Percentiles rank a stretch among this genome's conserved stretches.
Conservation (phyloP, 352 stramenopile species). For the Lagenidium giganteum region DNA sequence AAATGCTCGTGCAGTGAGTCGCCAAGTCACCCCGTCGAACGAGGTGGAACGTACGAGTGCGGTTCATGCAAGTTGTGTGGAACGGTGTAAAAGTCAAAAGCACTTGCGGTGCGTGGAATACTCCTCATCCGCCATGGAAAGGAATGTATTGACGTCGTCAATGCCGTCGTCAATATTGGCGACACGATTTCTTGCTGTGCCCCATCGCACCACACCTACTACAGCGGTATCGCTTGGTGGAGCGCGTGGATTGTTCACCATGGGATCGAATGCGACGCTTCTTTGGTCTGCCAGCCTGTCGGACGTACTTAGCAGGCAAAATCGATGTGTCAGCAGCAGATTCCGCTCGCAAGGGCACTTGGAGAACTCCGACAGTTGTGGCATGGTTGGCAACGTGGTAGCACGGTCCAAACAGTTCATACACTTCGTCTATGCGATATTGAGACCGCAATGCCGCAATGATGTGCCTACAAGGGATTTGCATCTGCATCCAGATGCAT, state of each 20-base stretch:
- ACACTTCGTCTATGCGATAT: not conserved
- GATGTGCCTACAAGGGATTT: conserved; percentile 11
- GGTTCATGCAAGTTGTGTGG: too few species aligned
- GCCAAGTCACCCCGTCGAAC: too few species aligned
- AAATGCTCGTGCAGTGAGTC: too few species aligned
- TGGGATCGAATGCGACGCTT: conserved; percentile 14
- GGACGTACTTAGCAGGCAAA: not conserved
- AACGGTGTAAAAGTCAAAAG: too few species aligned
- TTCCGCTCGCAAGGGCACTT: conserved; percentile 5
- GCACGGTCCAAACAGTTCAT: not conserved
- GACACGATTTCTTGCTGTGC: conserved; percentile 1
- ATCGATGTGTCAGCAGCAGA: not conserved
- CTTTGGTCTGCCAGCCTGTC: conserved; percentile 10
- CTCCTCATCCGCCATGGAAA: too few species aligned
- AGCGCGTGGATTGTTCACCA: conserved; percentile 11
- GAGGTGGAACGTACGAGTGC: too few species aligned
- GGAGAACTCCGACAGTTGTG: not conserved
- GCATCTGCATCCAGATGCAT: conserved; percentile 6
- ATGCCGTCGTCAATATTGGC: too few species aligned
- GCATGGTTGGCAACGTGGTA: conserved; percentile 7
- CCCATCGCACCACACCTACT: not conserved
- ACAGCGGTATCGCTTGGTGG: conserved; percentile 4
- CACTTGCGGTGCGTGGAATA: too few species aligned
- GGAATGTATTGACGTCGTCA: too few species aligned
- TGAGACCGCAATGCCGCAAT: not conserved